Evolutionary conservation across 495 filamentous ascomycete genomes (phyloP).

Genomic region (Annulohypoxylon nitens): DNA sequence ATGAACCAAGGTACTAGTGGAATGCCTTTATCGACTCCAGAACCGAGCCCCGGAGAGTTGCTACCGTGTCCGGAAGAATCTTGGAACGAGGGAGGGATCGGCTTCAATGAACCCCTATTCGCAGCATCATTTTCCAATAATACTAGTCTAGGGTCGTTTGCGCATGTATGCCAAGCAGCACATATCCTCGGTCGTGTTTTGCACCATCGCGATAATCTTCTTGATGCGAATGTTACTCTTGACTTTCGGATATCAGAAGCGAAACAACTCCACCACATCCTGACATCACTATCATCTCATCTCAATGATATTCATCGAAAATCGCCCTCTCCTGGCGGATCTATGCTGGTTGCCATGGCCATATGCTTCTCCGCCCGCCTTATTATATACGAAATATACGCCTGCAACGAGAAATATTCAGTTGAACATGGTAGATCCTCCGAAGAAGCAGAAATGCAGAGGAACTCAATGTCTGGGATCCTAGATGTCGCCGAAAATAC

Average conservation of each 20-base stretch:
- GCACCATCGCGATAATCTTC: constrained; percentile 44
- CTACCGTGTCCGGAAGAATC: constrained; percentile 32
- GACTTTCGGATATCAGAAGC: constrained; percentile 37
- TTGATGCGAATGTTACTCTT: constrained; percentile 10
- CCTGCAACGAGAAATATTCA: constrained; percentile 44
- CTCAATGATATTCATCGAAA: constrained; percentile 13
- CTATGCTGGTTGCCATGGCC: constrained; percentile 14
- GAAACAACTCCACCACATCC: constrained; percentile 40
- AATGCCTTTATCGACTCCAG: constrained; percentile 34
- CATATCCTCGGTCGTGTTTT: constrained; percentile 59
- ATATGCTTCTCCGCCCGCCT: constrained; percentile 43
- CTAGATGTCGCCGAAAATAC: constrained; percentile 18
- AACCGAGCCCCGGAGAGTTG: constrained; percentile 43
- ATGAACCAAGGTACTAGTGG: constrained; percentile 34
- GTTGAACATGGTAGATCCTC: constrained; percentile 40
- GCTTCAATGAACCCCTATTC: constrained; percentile 44
- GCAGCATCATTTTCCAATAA: constrained; percentile 41
- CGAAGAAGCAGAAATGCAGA: constrained; percentile 42
- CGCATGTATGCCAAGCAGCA: constrained; percentile 59
- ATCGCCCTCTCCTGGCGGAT: background rate
- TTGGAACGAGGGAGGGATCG: constrained; percentile 42
- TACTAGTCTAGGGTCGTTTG: constrained; percentile 50
- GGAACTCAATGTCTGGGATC: constrained; percentile 31
- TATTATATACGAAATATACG: constrained; percentile 40
- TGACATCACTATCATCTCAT: constrained; percentile 28